phyloP scores from a whole-genome alignment of 257 asterid species.

The Solanum raphanifolium region DNA sequence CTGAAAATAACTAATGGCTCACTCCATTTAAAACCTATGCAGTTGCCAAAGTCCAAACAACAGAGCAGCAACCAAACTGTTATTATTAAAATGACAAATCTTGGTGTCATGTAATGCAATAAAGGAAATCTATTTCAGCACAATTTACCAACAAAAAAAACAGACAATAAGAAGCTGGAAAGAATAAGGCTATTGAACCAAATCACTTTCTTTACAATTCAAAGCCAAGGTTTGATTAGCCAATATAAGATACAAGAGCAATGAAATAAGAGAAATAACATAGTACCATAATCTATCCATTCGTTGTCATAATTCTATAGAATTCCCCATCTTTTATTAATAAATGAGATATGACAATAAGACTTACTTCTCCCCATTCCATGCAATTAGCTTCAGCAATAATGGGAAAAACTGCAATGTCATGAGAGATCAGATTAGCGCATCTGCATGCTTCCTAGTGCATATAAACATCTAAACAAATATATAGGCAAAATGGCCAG shows the following conservation, averaged over 20 bases:
- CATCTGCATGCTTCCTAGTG: not conserved
- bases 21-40: not conserved
- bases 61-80: not conserved
- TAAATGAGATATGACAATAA: not conserved
- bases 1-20: not conserved
- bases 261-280: not conserved
- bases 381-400: constrained; percentile 83
- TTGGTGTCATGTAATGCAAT: not conserved
- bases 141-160: not conserved
- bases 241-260: not conserved
- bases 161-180: not conserved
- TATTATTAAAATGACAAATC: not conserved
- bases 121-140: not conserved
- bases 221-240: not conserved
- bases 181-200: not conserved
- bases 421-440: constrained; percentile 15
- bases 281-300: not conserved
- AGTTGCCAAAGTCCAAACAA: not conserved
- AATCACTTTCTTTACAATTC: not conserved
- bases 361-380: constrained; percentile 93
- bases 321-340: not conserved
- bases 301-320: not conserved
- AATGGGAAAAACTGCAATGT: constrained; percentile 83
- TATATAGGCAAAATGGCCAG: not conserved
- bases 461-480: not conserved